Evolutionary conservation across 495 filamentous ascomycete species (phyloP).

Genomic region (Sabuloglossum arenarium): DNA sequence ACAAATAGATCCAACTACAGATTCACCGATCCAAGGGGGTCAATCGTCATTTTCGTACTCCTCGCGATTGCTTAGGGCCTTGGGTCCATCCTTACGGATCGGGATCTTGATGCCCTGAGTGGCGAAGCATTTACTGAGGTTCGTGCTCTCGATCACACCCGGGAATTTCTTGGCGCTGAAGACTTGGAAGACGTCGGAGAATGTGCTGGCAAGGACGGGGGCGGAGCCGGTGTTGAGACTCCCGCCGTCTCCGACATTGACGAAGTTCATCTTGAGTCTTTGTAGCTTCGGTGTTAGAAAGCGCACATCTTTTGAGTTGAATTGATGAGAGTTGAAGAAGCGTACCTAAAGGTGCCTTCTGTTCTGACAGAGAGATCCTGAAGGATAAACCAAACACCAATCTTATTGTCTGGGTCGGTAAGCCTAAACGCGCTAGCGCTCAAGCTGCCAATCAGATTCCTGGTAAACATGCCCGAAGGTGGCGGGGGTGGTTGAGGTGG

Average conservation of each 20-base stretch:
- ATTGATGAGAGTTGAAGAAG: background rate
- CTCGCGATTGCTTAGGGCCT: conserved; percentile 34
- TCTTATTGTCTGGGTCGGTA: conserved; percentile 59
- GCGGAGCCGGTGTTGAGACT: conserved; percentile 60
- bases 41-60: conserved; percentile 42
- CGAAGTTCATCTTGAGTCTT: conserved; percentile 59
- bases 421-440: conserved; percentile 79
- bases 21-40: too few species aligned
- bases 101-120: conserved; percentile 93
- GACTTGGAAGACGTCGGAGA: conserved; percentile 80
- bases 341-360: conserved; percentile 76
- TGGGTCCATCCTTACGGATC: conserved; percentile 66
- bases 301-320: too few species aligned
- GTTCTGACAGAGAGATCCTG: conserved; percentile 90
- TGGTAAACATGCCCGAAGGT: conserved; percentile 79
- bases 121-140: conserved; percentile 86
- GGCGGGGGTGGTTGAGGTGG: conserved; percentile 15
- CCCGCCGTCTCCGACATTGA: conserved; percentile 46
- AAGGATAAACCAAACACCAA: conserved; percentile 91
- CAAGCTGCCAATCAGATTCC: conserved; percentile 87
- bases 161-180: conserved; percentile 97
- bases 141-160: conserved; percentile 84
- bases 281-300: background rate
- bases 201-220: conserved; percentile 70
- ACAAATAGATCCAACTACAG: too few species aligned